phyloP scores from a whole-genome alignment of 768 basidiomycete species.

The Suillus cothurnatus region DNA sequence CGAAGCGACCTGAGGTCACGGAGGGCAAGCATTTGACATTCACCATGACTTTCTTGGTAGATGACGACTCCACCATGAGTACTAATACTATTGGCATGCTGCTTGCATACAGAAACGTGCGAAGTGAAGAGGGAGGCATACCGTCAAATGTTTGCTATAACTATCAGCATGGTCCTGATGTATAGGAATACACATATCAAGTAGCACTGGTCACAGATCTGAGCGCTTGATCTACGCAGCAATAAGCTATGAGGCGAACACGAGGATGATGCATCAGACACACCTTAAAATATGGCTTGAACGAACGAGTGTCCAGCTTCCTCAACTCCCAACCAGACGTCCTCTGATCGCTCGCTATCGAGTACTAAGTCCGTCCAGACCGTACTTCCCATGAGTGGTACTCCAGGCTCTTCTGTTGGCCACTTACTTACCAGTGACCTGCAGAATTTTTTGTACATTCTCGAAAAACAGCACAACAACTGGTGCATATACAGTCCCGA shows the following conservation, averaged over 20 bases:
- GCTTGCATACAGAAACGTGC: no score
- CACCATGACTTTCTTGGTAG: no score
- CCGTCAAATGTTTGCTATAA: not conserved
- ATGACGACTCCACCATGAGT: no score
- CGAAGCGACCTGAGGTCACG: no score
- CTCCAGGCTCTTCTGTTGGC: no score
- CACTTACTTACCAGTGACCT: not conserved
- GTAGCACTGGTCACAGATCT: not conserved
- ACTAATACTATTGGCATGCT: no score
- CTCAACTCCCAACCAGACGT: not conserved
- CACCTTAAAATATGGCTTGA: not conserved
- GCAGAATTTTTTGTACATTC: no score
- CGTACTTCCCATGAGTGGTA: not conserved
- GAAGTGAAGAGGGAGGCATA: not conserved
- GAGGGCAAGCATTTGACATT: no score
- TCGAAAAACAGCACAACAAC: not conserved
- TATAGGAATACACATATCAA: not conserved
- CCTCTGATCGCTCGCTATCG: not conserved
- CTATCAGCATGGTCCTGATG: not conserved
- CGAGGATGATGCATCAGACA: not conserved
- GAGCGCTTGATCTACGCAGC: not conserved
- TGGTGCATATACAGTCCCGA: not conserved
- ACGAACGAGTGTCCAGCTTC: not conserved
- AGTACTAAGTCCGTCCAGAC: not conserved
- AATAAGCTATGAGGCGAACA: not conserved